A percentile compares a stretch with the other conserved stretches of the same genome.
These are phyloP conservation scores for Thraustotheca clavata DNA, from an alignment of 352 stramenopile genomes.

Conservation along the genomic window DNA sequence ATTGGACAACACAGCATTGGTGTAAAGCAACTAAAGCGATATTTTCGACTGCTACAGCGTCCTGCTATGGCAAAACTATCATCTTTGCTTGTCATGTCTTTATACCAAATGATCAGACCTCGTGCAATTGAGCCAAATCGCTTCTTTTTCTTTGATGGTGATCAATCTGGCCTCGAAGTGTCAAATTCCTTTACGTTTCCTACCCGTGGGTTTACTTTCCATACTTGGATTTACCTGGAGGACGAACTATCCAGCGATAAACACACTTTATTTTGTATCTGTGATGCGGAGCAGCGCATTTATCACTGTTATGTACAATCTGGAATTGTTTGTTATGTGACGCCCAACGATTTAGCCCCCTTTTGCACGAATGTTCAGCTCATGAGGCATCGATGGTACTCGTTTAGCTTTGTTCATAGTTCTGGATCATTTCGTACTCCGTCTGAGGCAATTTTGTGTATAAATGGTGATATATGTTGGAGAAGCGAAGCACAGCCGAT, in stretches of 20 bases:
- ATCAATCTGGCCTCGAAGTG: not conserved
- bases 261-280: not conserved
- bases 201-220: constrained; percentile 10
- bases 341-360: not conserved
- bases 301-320: not conserved
- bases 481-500: not conserved
- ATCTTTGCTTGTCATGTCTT: not conserved
- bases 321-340: not conserved
- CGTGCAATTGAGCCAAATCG: not conserved
- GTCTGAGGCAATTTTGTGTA: not conserved
- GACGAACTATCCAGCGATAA: not conserved
- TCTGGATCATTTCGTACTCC: constrained; percentile 8
- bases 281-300: not conserved
- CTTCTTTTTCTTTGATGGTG: constrained; percentile 21
- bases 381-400: constrained; percentile 1
- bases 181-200: constrained; percentile 1
- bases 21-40: constrained; percentile 15
- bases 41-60: constrained; percentile 15
- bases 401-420: not conserved
- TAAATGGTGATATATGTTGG: constrained; percentile 10
- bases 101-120: constrained; percentile 6
- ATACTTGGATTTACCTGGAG: constrained; percentile 13
- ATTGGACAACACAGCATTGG: constrained; percentile 17
- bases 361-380: not conserved
- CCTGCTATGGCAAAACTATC: constrained; percentile 6